These are phyloP conservation scores for Pyracantha coccinea DNA, from an alignment of 331 rosid genomes.

Conservation along the genomic window DNA sequence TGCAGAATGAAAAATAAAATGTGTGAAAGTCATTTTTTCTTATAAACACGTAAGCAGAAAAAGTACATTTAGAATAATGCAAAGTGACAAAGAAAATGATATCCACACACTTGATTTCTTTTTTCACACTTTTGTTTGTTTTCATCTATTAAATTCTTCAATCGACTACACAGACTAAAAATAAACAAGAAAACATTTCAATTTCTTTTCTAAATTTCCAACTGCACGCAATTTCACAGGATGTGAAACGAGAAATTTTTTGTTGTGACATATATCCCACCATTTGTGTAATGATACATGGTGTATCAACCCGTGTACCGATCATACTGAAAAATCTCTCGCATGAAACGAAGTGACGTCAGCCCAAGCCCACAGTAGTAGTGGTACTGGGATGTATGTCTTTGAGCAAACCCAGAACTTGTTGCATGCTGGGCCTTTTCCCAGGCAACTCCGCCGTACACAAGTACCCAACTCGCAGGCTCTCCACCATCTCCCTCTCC, in stretches of 20 bases:
- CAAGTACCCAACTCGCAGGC: slow-evolving; percentile 82
- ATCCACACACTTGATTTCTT: too few relatives aligned
- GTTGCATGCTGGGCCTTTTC: slow-evolving; percentile 90
- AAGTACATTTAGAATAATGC: background rate
- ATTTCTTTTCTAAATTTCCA: background rate
- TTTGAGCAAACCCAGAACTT: slow-evolving; percentile 77
- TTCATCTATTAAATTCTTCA: background rate
- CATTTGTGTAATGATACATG: too few relatives aligned
- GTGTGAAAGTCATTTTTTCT: background rate
- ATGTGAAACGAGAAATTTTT: background rate
- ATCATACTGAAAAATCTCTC: too few relatives aligned
- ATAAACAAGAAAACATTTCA: background rate
- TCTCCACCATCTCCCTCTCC: slow-evolving; percentile 68
- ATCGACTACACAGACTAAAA: too few relatives aligned
- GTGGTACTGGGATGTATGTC: slow-evolving; percentile 43
- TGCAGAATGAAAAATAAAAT: background rate
- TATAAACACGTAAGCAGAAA: too few relatives aligned
- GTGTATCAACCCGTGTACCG: too few relatives aligned
- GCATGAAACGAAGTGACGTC: slow-evolving; percentile 8
- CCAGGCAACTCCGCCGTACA: slow-evolving; percentile 85
- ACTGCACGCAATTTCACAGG: background rate
- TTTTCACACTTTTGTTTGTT: background rate
- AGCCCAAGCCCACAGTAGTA: slow-evolving; percentile 12
- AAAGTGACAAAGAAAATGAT: background rate
- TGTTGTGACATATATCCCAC: too few relatives aligned